Base-by-base conservation (phyloP, 306 rosid genomes). In the Trichosanthes cucumerina region DNA sequence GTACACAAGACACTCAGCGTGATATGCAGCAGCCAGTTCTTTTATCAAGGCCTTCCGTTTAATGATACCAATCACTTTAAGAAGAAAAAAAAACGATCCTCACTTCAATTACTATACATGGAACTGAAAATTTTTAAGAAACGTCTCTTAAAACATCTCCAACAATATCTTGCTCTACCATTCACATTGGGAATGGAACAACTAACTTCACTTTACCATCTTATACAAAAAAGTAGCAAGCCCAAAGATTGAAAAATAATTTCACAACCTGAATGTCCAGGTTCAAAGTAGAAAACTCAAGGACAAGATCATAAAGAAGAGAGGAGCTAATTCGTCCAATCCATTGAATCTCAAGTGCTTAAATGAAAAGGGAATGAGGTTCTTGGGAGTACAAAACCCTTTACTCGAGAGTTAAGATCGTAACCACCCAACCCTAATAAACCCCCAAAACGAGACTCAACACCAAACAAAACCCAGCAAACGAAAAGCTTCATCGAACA, bases 61-160 rank as follows among this genome's bases (percentile, higher is more conserved):
- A 78, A 95, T 95, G 80, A 92, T 88, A 28, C 99, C 97, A 84
- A 92, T 91, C 97, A 92, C 99, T 95, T 77, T 75, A 88, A 54
- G 66, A 14, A 26, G 2, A 1, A 2, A 7, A 1, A 57, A 75
- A 77, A 53, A 56, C 12, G 28, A 63, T 1, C 50, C 14, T 49
- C 38, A 70, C 9, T 18, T 21, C 77, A 44, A 83, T 28, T 76
- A 26, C 80, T 71, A 77, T 15, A 33, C 39, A 65, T 60, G 6
- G 8, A 82, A 72, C 50, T 28, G 43, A 26, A 74, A 50, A 28
- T 4, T 3, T 71, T 50, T 7, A 15, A 47, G 60, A 49, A n/a
- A 16, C 46, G n/a, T 26, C 26, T 16, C 43, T 73, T 26, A 18
- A 74, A 41, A 68, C 18, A 41, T 68, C 47, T n/a, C 14, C 12